These are phyloP conservation scores for Fennellomyces sp. DNA, from an alignment of 371 early-diverging fungal species.

Conservation along the genomic window DNA sequence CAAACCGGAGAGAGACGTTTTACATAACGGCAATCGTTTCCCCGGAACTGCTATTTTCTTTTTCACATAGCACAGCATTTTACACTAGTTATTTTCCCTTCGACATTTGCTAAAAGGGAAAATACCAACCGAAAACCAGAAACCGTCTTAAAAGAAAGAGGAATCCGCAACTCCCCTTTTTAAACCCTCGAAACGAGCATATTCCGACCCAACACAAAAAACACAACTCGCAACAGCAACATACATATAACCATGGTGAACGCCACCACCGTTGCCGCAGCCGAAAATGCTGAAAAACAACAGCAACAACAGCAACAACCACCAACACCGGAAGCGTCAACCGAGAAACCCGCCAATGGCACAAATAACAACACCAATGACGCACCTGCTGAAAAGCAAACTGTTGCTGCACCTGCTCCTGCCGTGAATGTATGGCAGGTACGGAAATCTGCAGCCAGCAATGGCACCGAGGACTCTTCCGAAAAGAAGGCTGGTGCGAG, in stretches of 20 bases:
- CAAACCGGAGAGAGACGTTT: not conserved
- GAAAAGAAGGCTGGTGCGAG: slow-evolving; percentile 4
- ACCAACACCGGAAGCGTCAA: not conserved
- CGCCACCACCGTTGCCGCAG: slow-evolving; percentile 7
- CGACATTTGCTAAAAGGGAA: not conserved
- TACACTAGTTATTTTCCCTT: not conserved
- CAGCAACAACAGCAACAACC: not conserved
- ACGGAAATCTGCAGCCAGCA: slow-evolving; percentile 35
- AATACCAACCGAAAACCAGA: not conserved
- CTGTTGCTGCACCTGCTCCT: slow-evolving; percentile 53
- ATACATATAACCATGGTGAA: slow-evolving; percentile 12
- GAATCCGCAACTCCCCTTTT: not conserved
- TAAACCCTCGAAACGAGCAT: not conserved
- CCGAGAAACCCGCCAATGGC: slow-evolving; percentile 1
- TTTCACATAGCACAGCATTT: not conserved
- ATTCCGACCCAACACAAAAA: not conserved
- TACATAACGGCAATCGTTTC: slow-evolving; percentile 1
- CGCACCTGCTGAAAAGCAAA: slow-evolving; percentile 23
- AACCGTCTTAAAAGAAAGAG: not conserved
- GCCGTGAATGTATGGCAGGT: slow-evolving; percentile 62
- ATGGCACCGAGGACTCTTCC: slow-evolving; percentile 4
- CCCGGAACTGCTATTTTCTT: not conserved
- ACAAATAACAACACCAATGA: slow-evolving; percentile 12
- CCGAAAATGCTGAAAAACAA: slow-evolving; percentile 1
- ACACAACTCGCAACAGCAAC: not conserved